Base-by-base conservation (phyloP, 2,329 filamentous ascomycete species). In the Mariannaea sp. region DNA sequence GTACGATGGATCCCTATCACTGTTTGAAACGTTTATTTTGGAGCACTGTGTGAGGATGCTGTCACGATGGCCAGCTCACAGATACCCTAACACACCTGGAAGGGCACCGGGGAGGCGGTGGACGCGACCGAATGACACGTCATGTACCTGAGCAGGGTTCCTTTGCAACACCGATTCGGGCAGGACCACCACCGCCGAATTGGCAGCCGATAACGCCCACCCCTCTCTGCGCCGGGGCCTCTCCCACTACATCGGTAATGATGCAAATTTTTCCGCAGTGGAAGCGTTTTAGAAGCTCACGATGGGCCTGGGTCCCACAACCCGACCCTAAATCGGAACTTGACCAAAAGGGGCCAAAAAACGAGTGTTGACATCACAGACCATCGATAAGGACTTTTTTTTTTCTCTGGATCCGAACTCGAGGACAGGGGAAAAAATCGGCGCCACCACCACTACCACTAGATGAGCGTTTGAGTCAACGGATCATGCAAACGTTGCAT, bases 1-100 rank as follows among this genome's bases (percentile, higher is more conserved):
- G 73, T 76, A 16, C 75, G 84, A 62, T 87, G 84, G 84, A 74
- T 83, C 54, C 69, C 80, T 13, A 51, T 69, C 46, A 62, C 49
- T 42, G 60, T 46, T 58, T 74, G 36, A 64, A 29, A 12, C 20
- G 20, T 7, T 22, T 13, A 38, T n/a, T n/a, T n/a, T n/a, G n/a
- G n/a, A n/a, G n/a, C n/a, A n/a, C n/a, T n/a, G 14, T 6, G 41
- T 14, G 19, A 19, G 26, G 22, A 22, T 45, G 51, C 45, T 27
- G 14, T 41, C 24, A 27, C 39, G 51, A 49, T 45, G 41, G 42
- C 33, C 56, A 52, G 43, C 49, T 40, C 14, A 53, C 45, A 13
- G 38, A 16, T 24, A 40, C 39, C 35, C 45, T 24, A 20, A 32
- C 9, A 5, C 30, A 20, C 16, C 24, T 29, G 16, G 26, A 16